phyloP scores from a whole-genome alignment of 345 rosid species.

The Noccaea bulbosa region DNA sequence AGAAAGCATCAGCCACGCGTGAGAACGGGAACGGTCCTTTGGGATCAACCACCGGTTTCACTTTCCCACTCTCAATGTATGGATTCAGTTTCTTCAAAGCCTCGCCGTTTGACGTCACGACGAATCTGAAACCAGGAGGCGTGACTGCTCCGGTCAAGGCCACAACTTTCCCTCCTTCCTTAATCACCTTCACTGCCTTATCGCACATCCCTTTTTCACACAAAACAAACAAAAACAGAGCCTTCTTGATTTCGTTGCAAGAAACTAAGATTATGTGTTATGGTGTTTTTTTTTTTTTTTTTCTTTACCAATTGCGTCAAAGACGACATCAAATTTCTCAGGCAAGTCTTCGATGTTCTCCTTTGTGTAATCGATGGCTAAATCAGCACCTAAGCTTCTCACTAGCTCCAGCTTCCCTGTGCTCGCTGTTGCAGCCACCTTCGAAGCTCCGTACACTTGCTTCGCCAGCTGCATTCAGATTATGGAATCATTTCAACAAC shows the following conservation, averaged over 20 bases:
- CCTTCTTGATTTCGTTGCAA: background rate
- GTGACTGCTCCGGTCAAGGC: conserved; percentile 92
- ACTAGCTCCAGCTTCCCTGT: conserved; percentile 70
- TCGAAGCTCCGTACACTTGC: conserved; percentile 87
- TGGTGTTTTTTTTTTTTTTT: background rate
- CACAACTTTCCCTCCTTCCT: conserved; percentile 91
- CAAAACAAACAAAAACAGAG: background rate
- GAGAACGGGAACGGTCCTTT: conserved; percentile 84
- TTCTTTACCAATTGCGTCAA: conserved; percentile 79
- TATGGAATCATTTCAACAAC: background rate
- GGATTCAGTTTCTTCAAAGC: conserved; percentile 86
- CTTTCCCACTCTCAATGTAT: conserved; percentile 78
- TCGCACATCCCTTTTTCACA: conserved; percentile 74
- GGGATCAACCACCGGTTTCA: conserved; percentile 84
- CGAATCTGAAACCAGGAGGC: conserved; percentile 91
- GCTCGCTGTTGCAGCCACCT: conserved; percentile 85
- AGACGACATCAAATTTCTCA: conserved; percentile 80
- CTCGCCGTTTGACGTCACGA: conserved; percentile 80
- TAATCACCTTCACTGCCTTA: conserved; percentile 79
- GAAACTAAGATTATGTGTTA: conserved; percentile 3
- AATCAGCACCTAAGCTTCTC: conserved; percentile 85
- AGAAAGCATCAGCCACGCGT: conserved; percentile 67
- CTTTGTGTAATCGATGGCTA: conserved; percentile 88
- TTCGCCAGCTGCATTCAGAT: conserved; percentile 66
- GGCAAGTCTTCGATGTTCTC: conserved; percentile 79